Percentiles rank a stretch among this genome's conserved stretches.
These are phyloP conservation scores for Curvularia spicifera DNA, from an alignment of 2,329 filamentous ascomycete genomes.

Conservation along the genomic window DNA sequence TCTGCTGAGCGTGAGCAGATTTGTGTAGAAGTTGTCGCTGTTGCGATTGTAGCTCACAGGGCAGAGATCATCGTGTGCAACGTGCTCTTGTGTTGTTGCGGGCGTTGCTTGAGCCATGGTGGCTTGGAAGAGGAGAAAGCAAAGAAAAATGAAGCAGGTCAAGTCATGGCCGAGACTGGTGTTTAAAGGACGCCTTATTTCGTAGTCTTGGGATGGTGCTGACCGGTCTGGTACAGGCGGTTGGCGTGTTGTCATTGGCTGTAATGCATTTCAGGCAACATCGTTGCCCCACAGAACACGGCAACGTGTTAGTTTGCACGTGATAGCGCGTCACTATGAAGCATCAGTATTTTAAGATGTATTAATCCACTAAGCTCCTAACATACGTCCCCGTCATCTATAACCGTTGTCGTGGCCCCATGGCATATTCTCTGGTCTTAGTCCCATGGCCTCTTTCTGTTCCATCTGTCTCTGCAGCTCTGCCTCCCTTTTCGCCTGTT, in stretches of 20 bases:
- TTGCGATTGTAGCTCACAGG: constrained; percentile 32
- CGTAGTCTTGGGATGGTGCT: not conserved
- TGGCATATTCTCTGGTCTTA: constrained; percentile 24
- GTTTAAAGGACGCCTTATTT: not conserved
- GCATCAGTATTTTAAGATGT: not conserved
- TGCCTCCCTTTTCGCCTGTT: constrained; percentile 33
- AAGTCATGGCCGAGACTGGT: not conserved
- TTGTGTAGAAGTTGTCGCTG: not conserved
- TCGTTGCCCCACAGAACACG: constrained; percentile 6
- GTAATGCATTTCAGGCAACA: constrained; percentile 13
- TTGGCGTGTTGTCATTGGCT: constrained; percentile 5
- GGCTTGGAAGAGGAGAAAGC: not conserved
- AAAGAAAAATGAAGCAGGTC: not conserved
- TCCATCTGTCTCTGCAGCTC: constrained; percentile 22
- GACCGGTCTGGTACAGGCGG: not conserved
- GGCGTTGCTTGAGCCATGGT: constrained; percentile 10
- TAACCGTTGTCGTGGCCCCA: constrained; percentile 10
- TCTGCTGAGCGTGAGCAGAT: constrained; percentile 23
- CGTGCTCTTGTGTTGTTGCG: constrained; percentile 15
- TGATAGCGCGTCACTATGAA: constrained; percentile 4
- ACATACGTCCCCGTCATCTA: constrained; percentile 4
- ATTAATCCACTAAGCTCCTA: not conserved
- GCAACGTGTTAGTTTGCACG: constrained; percentile 4
- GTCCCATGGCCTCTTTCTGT: constrained; percentile 40
- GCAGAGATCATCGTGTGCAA: constrained; percentile 54